A percentile compares a stretch with the other conserved stretches of the same genome.
These are phyloP conservation scores for Venturia oleaginea DNA, from an alignment of 2,329 filamentous ascomycete genomes.

Conservation along the genomic window DNA sequence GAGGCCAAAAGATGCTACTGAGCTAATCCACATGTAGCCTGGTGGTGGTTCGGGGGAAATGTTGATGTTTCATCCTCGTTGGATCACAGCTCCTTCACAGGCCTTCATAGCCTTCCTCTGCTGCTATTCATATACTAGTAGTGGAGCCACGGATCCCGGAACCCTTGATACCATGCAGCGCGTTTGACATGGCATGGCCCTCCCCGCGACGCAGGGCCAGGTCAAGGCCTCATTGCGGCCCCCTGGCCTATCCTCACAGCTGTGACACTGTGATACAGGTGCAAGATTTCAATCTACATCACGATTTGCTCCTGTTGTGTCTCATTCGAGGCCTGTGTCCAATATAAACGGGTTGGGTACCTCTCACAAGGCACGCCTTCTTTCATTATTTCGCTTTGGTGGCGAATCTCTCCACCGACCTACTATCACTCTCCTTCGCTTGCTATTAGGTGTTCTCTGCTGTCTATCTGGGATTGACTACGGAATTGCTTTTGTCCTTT, in stretches of 20 bases:
- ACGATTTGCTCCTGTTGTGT: background rate
- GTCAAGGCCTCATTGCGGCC: background rate
- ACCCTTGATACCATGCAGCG: background rate
- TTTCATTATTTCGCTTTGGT: background rate
- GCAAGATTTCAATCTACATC: background rate
- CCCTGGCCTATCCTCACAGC: background rate
- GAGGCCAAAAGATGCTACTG: background rate
- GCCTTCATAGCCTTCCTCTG: background rate
- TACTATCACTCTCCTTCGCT: background rate
- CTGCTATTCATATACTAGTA: background rate
- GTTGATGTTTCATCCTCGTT: background rate
- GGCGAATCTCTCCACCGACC: background rate
- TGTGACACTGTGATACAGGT: background rate
- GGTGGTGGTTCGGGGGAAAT: background rate
- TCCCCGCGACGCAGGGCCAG: background rate
- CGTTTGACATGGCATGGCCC: background rate
- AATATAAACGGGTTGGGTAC: slow-evolving; percentile 6
- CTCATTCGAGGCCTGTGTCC: background rate
- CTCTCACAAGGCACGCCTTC: background rate
- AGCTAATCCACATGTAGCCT: background rate
- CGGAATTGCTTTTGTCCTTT: background rate
- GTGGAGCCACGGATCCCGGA: background rate
- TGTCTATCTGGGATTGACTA: slow-evolving; percentile 1
- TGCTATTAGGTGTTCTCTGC: slow-evolving; percentile 1
- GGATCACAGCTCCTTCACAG: background rate